These are phyloP conservation scores for Sphagnum magellanicum DNA, from an alignment of 228 moss, liverwort and hornwort species.

Conservation along the genomic window DNA sequence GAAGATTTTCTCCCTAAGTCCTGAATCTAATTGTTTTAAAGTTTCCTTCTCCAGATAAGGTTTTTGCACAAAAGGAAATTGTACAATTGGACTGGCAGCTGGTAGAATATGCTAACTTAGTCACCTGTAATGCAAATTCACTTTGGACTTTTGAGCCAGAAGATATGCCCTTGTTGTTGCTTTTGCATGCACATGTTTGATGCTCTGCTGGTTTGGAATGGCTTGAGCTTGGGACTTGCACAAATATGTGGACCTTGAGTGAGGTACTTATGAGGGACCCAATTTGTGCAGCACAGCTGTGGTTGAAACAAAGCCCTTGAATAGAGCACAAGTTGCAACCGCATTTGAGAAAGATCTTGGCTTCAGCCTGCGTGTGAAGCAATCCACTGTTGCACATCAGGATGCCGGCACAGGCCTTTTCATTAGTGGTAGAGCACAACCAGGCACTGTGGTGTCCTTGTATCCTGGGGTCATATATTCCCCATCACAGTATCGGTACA, in stretches of 20 bases:
- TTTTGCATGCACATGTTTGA: too few species aligned
- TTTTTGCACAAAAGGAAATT: too few species aligned
- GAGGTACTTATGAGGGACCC: neutral
- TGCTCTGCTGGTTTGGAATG: too few species aligned
- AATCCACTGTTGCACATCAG: conserved; percentile 61
- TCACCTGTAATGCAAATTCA: too few species aligned
- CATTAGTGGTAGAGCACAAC: conserved; percentile 58
- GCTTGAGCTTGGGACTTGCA: too few species aligned
- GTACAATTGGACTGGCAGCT: too few species aligned
- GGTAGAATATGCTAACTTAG: too few species aligned
- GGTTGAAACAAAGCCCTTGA: conserved; percentile 53
- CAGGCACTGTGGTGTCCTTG: conserved; percentile 75
- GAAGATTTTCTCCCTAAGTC: neutral
- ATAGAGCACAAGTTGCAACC: conserved; percentile 44
- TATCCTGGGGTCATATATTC: conserved; percentile 90
- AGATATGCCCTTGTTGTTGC: too few species aligned
- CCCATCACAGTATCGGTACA: conserved; percentile 85
- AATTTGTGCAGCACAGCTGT: conserved; percentile 58
- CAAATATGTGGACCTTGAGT: neutral
- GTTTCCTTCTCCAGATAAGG: neutral
- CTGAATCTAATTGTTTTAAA: neutral
- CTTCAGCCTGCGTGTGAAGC: conserved; percentile 54
- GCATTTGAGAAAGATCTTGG: conserved; percentile 44
- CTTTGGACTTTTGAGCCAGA: too few species aligned
- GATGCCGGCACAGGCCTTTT: conserved; percentile 88